Percentiles rank a stretch among this genome's conserved stretches.
Evolutionary conservation across 2,329 filamentous ascomycete species (phyloP).

Genomic region (Pseudocercospora macadamiae): DNA sequence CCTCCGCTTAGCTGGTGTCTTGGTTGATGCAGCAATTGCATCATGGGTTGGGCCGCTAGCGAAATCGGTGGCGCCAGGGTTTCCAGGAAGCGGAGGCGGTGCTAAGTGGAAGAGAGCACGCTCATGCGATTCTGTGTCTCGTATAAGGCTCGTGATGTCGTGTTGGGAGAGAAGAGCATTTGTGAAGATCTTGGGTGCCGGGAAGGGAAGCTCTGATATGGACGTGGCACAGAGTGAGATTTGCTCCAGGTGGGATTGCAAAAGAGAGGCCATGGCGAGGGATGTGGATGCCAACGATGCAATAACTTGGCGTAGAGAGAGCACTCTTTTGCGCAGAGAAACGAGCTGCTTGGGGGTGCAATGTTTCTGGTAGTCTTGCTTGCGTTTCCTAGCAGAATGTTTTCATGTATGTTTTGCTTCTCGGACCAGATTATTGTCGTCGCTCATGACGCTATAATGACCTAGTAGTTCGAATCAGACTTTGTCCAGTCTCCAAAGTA

Average conservation of each 20-base stretch:
- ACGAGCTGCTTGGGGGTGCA: no score
- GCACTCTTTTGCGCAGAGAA: no score
- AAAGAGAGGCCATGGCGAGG: conserved; percentile 43
- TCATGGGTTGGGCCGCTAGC: conserved; percentile 16
- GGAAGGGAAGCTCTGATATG: conserved; percentile 64
- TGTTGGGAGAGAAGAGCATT: conserved; percentile 81
- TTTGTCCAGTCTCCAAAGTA: no score
- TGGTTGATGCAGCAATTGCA: conserved; percentile 16
- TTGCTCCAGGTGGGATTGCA: conserved; percentile 54
- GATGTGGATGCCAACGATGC: neutral
- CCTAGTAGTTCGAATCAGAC: no score
- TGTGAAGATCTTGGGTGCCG: conserved; percentile 89
- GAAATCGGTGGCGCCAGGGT: conserved; percentile 47
- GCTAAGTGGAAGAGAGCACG: conserved; percentile 93
- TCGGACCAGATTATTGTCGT: no score
- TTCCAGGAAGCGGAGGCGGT: conserved; percentile 59
- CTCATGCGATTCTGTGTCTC: conserved; percentile 93
- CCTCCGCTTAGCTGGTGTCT: conserved; percentile 41
- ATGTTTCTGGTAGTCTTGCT: no score
- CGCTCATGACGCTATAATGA: no score
- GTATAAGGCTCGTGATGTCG: conserved; percentile 92
- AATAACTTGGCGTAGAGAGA: no score
- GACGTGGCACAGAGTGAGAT: conserved; percentile 53
- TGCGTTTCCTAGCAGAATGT: no score
- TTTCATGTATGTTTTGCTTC: no score